Evolutionary conservation across 2,329 filamentous ascomycete genomes (phyloP).

Genomic region (Simplicillium aogashimaense): DNA sequence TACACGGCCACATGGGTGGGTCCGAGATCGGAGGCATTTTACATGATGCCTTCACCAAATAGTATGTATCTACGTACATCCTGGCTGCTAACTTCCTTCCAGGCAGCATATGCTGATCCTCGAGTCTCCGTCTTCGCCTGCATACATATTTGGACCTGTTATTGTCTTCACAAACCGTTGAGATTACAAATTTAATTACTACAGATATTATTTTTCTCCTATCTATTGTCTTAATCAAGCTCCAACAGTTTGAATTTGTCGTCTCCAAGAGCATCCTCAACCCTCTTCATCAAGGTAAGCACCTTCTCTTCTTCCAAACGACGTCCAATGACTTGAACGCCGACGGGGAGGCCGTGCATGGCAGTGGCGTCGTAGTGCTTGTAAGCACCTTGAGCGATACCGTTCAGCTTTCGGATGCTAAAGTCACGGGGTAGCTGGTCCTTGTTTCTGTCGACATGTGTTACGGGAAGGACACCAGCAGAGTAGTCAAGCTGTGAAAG

Average conservation of each 20-base stretch:
- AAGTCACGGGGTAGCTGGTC: slow-evolving; percentile 57
- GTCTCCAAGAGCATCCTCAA: slow-evolving; percentile 63
- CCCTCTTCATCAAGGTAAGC: slow-evolving; percentile 64
- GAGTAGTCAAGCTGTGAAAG: slow-evolving; percentile 68
- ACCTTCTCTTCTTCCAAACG: slow-evolving; percentile 84
- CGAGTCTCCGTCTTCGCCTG: no score
- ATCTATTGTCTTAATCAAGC: slow-evolving; percentile 24
- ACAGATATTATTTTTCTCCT: slow-evolving; percentile 2
- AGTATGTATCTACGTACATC: not conserved
- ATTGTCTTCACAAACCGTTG: no score
- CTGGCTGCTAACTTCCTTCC: not conserved
- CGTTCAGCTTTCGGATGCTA: slow-evolving; percentile 58
- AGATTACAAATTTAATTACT: not conserved
- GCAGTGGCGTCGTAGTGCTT: slow-evolving; percentile 71
- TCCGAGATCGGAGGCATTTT: slow-evolving; percentile 10
- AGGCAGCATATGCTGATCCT: no score
- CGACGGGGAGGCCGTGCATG: slow-evolving; percentile 85
- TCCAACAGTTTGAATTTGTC: slow-evolving; percentile 42
- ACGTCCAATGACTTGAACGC: slow-evolving; percentile 72
- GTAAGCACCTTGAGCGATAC: slow-evolving; percentile 73
- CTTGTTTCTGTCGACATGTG: slow-evolving; percentile 62
- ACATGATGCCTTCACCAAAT: slow-evolving; percentile 1
- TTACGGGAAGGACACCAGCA: slow-evolving; percentile 73
- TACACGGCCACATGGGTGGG: not conserved
- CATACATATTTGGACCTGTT: no score